Evolutionary conservation across 2,329 filamentous ascomycete species (phyloP).

Genomic region (Herpomyces periplanetae): DNA sequence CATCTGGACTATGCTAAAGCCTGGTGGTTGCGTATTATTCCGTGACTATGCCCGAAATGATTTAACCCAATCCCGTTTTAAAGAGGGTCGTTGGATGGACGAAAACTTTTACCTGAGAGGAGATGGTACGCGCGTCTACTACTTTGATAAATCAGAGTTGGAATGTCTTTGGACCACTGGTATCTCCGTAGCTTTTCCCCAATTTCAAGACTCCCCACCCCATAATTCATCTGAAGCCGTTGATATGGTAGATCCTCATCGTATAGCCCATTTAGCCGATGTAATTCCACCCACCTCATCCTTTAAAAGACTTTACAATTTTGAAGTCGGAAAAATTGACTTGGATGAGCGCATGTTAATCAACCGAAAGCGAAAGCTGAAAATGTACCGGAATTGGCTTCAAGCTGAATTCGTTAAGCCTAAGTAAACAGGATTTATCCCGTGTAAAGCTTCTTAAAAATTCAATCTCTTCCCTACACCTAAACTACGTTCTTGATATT

Average conservation of each 20-base stretch:
- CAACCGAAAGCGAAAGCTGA: conserved; percentile 54
- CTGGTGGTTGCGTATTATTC: conserved; percentile 71
- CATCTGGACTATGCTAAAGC: conserved; percentile 43
- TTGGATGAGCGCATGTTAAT: conserved; percentile 63
- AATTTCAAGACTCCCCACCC: too few species aligned
- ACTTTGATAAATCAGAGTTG: conserved; percentile 63
- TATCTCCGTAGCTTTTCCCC: conserved; percentile 5
- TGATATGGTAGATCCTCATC: too few species aligned
- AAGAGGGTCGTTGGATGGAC: conserved; percentile 64
- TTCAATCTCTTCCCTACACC: too few species aligned
- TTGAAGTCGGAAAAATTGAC: conserved; percentile 38
- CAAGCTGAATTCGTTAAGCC: conserved; percentile 39
- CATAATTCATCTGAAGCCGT: too few species aligned
- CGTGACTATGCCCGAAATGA: conserved; percentile 86
- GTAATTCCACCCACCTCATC: too few species aligned
- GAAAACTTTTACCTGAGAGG: conserved; percentile 93
- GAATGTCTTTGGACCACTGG: conserved; percentile 28
- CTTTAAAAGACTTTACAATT: too few species aligned
- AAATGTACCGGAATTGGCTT: conserved; percentile 97
- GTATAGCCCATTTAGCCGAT: too few species aligned
- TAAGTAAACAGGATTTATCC: too few species aligned
- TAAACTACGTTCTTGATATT: too few species aligned
- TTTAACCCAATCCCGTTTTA: conserved; percentile 79
- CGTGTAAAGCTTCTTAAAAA: too few species aligned
- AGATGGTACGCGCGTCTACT: conserved; percentile 84